Percentiles rank a stretch among this genome's conserved stretches.
phyloP scores from a whole-genome alignment of 225 moss, liverwort and hornwort species.

The Straminergon stramineum region DNA sequence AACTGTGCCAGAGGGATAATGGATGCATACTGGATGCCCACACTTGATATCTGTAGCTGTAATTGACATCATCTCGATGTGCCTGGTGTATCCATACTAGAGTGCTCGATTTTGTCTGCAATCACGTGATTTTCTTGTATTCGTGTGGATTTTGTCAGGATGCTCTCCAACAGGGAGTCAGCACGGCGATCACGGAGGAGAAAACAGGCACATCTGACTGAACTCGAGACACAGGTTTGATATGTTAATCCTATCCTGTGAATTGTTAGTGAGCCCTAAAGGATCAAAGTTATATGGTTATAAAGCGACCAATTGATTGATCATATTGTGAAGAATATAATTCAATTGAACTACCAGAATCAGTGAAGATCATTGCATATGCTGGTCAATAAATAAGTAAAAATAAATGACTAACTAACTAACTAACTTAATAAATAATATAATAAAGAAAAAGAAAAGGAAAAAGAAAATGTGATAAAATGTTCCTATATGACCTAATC shows the following conservation, averaged over 20 bases:
- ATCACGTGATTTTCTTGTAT: not conserved
- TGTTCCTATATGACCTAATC: not conserved
- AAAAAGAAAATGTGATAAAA: not conserved
- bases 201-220: conserved; percentile 92
- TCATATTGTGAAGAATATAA: not conserved
- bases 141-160: conserved; percentile 33
- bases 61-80: not conserved
- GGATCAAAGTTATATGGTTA: not conserved
- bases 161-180: conserved; percentile 96
- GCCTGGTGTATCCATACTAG: not conserved
- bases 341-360: not conserved
- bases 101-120: not conserved
- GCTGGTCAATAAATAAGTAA: not conserved
- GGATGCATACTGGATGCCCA: not conserved
- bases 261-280: not conserved
- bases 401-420: too few relatives aligned
- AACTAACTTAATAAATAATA: not conserved
- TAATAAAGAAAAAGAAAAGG: too few relatives aligned
- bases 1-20: not conserved
- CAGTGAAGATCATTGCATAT: not conserved
- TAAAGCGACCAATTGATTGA: not conserved
- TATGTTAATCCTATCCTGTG: not conserved
- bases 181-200: conserved; percentile 92
- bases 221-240: conserved; percentile 81
- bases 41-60: not conserved